phyloP scores from a whole-genome alignment of 495 filamentous ascomycete genomes.

The Penicillium canescens region DNA sequence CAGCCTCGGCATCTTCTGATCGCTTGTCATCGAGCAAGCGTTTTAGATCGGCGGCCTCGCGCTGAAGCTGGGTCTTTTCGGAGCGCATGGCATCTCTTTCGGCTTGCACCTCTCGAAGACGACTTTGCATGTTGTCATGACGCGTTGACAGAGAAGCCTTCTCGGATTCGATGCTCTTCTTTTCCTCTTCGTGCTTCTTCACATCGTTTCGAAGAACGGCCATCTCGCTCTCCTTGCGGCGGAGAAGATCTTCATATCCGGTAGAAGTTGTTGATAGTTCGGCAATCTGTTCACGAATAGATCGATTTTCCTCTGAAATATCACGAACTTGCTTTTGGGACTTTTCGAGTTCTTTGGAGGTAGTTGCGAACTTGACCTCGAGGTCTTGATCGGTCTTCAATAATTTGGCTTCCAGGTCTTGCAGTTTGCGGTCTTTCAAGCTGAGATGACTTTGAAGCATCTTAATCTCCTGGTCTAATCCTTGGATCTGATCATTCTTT shows the following conservation, averaged over 20 bases:
- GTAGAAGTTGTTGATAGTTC: conserved; percentile 91
- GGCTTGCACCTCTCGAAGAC: conserved; percentile 81
- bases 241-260: conserved; percentile 87
- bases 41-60: conserved; percentile 87
- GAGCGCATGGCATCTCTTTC: conserved; percentile 84
- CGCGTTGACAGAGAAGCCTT: conserved; percentile 65
- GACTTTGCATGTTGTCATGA: conserved; percentile 75
- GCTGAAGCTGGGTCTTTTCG: conserved; percentile 78
- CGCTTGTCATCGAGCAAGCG: conserved; percentile 82
- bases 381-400: conserved; percentile 85
- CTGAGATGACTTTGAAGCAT: conserved; percentile 90
- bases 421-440: conserved; percentile 86
- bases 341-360: conserved; percentile 77
- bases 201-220: conserved; percentile 80
- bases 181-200: conserved; percentile 75
- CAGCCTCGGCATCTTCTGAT: conserved; percentile 84
- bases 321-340: conserved; percentile 71
- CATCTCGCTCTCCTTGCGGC: conserved; percentile 92
- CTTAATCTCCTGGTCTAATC: conserved; percentile 76
- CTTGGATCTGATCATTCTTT: conserved; percentile 69
- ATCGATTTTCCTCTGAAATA: conserved; percentile 75
- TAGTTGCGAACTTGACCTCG: conserved; percentile 80
- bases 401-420: conserved; percentile 83
- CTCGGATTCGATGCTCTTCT: conserved; percentile 74
- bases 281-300: conserved; percentile 80